Evolutionary conservation across 2,329 filamentous ascomycete species (phyloP).

Genomic region (Aspergillus sergii): DNA sequence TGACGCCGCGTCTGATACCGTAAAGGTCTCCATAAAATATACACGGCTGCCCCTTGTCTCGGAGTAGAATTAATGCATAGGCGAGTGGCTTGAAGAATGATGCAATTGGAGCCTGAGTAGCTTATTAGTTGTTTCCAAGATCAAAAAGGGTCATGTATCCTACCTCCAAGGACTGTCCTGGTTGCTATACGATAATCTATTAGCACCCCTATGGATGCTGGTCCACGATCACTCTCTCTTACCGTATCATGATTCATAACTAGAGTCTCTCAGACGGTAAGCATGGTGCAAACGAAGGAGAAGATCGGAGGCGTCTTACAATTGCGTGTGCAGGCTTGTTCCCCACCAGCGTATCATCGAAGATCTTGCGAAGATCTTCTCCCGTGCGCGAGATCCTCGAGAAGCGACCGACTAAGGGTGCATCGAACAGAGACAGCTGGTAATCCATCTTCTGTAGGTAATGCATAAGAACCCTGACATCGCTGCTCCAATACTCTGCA

Average conservation of each 20-base stretch:
- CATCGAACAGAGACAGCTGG: constrained; percentile 66
- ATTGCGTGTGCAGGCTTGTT: constrained; percentile 59
- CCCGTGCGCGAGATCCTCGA: constrained; percentile 59
- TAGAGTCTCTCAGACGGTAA: constrained; percentile 58
- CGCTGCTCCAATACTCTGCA: constrained; percentile 69
- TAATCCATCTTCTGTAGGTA: constrained; percentile 63
- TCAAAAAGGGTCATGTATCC: constrained; percentile 2
- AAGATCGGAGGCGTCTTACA: constrained; percentile 41
- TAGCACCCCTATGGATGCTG: neutral
- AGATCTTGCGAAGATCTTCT: constrained; percentile 65
- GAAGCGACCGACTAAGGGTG: constrained; percentile 70
- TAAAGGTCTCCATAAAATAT: constrained; percentile 73
- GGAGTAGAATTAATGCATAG: constrained; percentile 71
- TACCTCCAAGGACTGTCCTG: constrained; percentile 63
- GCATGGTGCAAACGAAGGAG: neutral
- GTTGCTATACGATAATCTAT: constrained; percentile 45
- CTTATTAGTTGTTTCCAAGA: constrained; percentile 4
- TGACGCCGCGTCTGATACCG: constrained; percentile 56
- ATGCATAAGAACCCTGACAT: constrained; percentile 56
- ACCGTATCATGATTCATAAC: constrained; percentile 73
- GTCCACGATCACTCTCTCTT: constrained; percentile 15
- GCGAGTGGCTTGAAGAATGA: constrained; percentile 71
- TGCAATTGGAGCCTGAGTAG: constrained; percentile 58
- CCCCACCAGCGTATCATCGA: constrained; percentile 62
- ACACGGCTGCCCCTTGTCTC: constrained; percentile 64